Percentiles rank a stretch among this genome's conserved stretches.
phyloP scores from a whole-genome alignment of 1,284 basidiomycete species.

The Ustilago vetiveriae region DNA sequence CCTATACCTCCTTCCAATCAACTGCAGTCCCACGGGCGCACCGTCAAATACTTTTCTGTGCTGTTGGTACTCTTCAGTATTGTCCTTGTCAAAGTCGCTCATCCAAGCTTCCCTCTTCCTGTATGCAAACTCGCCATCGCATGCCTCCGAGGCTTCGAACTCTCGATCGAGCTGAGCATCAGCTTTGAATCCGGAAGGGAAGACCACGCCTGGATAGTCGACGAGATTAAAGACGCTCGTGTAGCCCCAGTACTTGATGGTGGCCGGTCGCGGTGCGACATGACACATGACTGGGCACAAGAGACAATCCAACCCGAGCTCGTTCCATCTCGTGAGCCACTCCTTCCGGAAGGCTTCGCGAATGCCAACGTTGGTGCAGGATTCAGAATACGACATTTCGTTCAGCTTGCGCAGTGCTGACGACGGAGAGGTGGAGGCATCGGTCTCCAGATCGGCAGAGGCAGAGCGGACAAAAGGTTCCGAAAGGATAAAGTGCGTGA shows the following conservation, averaged over 20 bases:
- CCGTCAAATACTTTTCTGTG: conserved; percentile 41
- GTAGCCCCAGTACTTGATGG: conserved; percentile 49
- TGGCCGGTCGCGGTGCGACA: conserved; percentile 40
- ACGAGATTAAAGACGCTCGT: conserved; percentile 53
- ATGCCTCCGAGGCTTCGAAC: conserved; percentile 12
- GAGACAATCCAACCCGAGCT: conserved; percentile 37
- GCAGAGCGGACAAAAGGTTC: conserved; percentile 28
- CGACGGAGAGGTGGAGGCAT: background rate
- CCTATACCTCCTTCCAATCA: conserved; percentile 36
- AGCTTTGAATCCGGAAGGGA: conserved; percentile 35
- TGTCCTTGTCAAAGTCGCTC: conserved; percentile 23
- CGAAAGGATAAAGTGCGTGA: conserved; percentile 43
- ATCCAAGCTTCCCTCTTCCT: conserved; percentile 1
- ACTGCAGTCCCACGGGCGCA: conserved; percentile 48
- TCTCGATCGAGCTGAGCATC: conserved; percentile 10
- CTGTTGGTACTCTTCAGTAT: conserved; percentile 33
- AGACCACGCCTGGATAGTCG: conserved; percentile 46
- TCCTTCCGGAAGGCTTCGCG: conserved; percentile 35
- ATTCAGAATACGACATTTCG: conserved; percentile 30
- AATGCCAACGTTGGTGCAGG: conserved; percentile 10
- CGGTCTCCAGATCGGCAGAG: conserved; percentile 8
- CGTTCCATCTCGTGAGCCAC: conserved; percentile 28
- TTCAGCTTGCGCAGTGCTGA: conserved; percentile 6
- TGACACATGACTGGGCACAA: conserved; percentile 35
- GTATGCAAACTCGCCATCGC: conserved; percentile 9